Percentiles rank a stretch among this genome's conserved stretches.
These are phyloP conservation scores for Xylaria bambusicola DNA, from an alignment of 495 filamentous ascomycete species.

Conservation along the genomic window DNA sequence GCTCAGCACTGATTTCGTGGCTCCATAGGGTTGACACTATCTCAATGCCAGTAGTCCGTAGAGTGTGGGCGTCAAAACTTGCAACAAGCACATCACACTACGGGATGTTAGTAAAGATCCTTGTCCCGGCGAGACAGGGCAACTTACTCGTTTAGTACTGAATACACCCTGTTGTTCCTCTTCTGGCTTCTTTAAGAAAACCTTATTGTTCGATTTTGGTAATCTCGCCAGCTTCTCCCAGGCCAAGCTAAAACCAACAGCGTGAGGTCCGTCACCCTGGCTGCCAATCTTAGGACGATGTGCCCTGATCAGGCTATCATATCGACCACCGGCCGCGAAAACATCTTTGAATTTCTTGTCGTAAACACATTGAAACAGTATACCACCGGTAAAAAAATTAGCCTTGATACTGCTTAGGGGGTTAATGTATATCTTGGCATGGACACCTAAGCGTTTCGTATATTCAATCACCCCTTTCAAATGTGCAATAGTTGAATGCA, in stretches of 20 bases:
- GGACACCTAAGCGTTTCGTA: slow-evolving; percentile 70
- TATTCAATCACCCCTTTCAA: slow-evolving; percentile 75
- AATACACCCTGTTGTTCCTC: slow-evolving; percentile 60
- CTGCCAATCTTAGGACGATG: slow-evolving; percentile 61
- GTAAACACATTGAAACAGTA: slow-evolving; percentile 89
- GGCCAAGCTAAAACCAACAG: slow-evolving; percentile 89
- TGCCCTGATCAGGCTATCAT: slow-evolving; percentile 80
- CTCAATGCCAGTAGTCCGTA: slow-evolving; percentile 74
- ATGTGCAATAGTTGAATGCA: slow-evolving; percentile 75
- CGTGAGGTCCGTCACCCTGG: slow-evolving; percentile 60
- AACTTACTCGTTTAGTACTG: slow-evolving; percentile 62
- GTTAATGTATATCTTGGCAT: slow-evolving; percentile 78
- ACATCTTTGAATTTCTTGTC: slow-evolving; percentile 82
- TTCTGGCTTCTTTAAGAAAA: slow-evolving; percentile 66
- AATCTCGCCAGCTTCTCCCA: slow-evolving; percentile 78
- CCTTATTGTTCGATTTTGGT: slow-evolving; percentile 60
- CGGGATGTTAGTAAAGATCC: background rate
- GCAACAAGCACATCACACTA: slow-evolving; percentile 88
- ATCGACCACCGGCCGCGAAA: slow-evolving; percentile 91
- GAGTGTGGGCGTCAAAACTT: slow-evolving; percentile 74
- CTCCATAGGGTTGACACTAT: slow-evolving; percentile 80
- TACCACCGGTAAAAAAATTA: slow-evolving; percentile 83
- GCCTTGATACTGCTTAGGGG: slow-evolving; percentile 90
- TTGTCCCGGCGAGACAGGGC: background rate
- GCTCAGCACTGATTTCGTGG: slow-evolving; percentile 84